Percentiles rank a stretch among this genome's conserved stretches.
Conservation (phyloP, 495 filamentous ascomycete species). For the Jackrogersella multiformis region DNA sequence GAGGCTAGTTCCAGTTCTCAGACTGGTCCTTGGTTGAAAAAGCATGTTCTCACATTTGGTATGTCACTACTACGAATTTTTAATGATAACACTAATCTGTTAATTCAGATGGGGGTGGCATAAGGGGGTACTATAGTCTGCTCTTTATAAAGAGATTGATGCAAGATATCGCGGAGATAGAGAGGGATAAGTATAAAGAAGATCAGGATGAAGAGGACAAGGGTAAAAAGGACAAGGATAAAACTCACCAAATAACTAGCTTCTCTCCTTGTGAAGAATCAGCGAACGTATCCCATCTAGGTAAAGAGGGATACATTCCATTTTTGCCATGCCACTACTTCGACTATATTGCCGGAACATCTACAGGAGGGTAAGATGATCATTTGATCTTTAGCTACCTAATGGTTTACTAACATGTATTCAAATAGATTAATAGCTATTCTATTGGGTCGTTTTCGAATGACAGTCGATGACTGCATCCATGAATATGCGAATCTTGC, state of each 20-base stretch:
- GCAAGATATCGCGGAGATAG: neutral
- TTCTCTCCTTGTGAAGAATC: constrained; percentile 15
- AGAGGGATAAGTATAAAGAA: neutral
- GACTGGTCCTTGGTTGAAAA: constrained; percentile 8
- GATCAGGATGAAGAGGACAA: neutral
- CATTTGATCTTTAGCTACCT: neutral
- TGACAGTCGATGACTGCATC: constrained; percentile 62
- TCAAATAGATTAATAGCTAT: constrained; percentile 62
- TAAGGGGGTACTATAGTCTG: constrained; percentile 24
- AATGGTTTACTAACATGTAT: constrained; percentile 16
- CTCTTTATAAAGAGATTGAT: constrained; percentile 14
- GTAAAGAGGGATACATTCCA: constrained; percentile 6
- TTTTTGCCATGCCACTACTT: constrained; percentile 58
- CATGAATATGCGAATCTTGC: constrained; percentile 58
- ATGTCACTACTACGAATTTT: neutral
- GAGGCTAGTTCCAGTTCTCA: neutral
- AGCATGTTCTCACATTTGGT: constrained; percentile 22
- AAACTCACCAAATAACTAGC: constrained; percentile 6
- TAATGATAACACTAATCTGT: neutral
- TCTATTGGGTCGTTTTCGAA: constrained; percentile 62
- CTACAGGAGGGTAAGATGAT: constrained; percentile 47
- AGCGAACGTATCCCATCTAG: constrained; percentile 3
- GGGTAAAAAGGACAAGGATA: no score
- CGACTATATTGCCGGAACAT: constrained; percentile 59
- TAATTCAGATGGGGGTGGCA: constrained; percentile 15